Percentiles rank a stretch among this genome's conserved stretches.
These are phyloP conservation scores for Eimeria zaria DNA, from an alignment of 169 alveolate genomes.

Conservation along the genomic window DNA sequence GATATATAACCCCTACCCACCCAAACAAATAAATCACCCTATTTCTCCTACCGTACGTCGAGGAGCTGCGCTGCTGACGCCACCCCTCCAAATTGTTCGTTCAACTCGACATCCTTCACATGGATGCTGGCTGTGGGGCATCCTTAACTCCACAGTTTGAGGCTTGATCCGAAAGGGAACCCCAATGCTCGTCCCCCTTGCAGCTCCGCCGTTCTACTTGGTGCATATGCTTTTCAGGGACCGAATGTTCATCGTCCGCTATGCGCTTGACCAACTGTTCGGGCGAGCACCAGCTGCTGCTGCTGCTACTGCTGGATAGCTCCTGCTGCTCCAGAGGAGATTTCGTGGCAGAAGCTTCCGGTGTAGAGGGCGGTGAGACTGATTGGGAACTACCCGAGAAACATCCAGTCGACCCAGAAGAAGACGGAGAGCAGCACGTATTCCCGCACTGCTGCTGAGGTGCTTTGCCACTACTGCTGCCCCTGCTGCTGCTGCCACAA, in stretches of 20 bases:
- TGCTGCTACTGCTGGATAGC: not conserved
- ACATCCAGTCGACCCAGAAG: slow-evolving; percentile 32
- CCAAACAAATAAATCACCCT: not conserved
- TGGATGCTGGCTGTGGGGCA: slow-evolving; percentile 19
- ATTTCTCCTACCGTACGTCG: not conserved
- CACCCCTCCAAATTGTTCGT: not conserved
- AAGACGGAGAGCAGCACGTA: slow-evolving; percentile 58
- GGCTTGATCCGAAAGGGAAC: not conserved
- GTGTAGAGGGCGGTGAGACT: slow-evolving; percentile 45
- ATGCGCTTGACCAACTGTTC: slow-evolving; percentile 20
- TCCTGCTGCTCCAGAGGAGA: slow-evolving; percentile 50
- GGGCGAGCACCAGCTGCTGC: slow-evolving; percentile 35
- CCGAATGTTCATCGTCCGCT: slow-evolving; percentile 45
- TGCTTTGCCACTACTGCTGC: slow-evolving; percentile 35
- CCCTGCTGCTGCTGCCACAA: slow-evolving; percentile 32
- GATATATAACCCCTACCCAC: not conserved
- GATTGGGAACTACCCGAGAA: slow-evolving; percentile 70
- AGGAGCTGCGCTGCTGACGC: not conserved
- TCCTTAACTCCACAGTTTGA: slow-evolving; percentile 14
- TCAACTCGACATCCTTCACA: slow-evolving; percentile 11
- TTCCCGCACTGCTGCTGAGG: slow-evolving; percentile 70
- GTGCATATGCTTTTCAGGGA: slow-evolving; percentile 4
- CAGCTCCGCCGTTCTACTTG: slow-evolving; percentile 11
- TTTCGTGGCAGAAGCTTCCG: slow-evolving; percentile 40
- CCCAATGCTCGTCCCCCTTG: not conserved